A percentile compares a stretch with the other conserved stretches of the same genome.
These are phyloP conservation scores for Aspergillus sp. DNA, from an alignment of 2,329 filamentous ascomycete species.

Conservation along the genomic window DNA sequence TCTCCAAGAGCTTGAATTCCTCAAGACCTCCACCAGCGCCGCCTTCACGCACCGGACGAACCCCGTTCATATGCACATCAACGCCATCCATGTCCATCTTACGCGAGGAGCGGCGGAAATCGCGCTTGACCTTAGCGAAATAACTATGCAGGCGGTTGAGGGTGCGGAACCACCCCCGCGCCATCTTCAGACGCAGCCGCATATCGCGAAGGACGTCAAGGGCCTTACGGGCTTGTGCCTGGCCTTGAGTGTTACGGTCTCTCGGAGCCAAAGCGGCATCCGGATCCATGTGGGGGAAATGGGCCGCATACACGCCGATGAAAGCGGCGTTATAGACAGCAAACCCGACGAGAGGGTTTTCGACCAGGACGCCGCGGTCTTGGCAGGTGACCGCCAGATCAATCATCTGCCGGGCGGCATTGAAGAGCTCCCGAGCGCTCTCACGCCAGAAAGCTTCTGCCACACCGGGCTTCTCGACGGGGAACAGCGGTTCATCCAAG, in stretches of 20 bases:
- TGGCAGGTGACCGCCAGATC: conserved; percentile 56
- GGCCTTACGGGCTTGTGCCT: conserved; percentile 38
- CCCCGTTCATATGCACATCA: conserved; percentile 32
- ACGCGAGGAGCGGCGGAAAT: conserved; percentile 39
- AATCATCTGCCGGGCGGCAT: conserved; percentile 55
- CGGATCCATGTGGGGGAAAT: conserved; percentile 59
- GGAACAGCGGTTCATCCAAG: conserved; percentile 52
- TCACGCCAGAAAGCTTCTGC: conserved; percentile 57
- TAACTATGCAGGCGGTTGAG: conserved; percentile 46
- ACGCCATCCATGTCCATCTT: conserved; percentile 34
- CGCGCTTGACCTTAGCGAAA: conserved; percentile 42
- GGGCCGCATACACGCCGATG: conserved; percentile 54
- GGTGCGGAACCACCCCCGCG: conserved; percentile 47
- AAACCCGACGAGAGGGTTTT: conserved; percentile 59
- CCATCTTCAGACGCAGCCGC: conserved; percentile 44
- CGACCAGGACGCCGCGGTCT: conserved; percentile 53
- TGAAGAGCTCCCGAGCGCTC: conserved; percentile 53
- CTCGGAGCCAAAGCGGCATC: conserved; percentile 49
- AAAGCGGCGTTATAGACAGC: conserved; percentile 58
- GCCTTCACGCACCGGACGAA: conserved; percentile 36
- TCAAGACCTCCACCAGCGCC: conserved; percentile 37
- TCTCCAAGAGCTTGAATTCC: conserved; percentile 46
- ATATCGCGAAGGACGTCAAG: conserved; percentile 45
- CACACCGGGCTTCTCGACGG: conserved; percentile 45
- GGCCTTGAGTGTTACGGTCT: conserved; percentile 32